These are phyloP conservation scores for Saturnispora zaruensis DNA, from an alignment of 805 yeast genomes.

Conservation along the genomic window DNA sequence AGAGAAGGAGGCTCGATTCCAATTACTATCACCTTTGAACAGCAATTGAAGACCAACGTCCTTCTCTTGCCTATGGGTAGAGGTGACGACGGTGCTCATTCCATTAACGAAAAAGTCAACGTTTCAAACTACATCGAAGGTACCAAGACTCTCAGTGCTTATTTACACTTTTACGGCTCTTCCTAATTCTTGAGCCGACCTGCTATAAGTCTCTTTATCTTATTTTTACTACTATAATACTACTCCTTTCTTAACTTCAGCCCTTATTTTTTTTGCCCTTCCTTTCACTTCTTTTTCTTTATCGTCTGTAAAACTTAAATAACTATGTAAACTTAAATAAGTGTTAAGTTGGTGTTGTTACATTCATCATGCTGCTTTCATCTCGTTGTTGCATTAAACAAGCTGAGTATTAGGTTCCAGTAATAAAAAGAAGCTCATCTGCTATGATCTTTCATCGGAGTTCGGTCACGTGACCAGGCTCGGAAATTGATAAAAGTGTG, in stretches of 20 bases:
- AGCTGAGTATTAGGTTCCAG: too few relatives aligned
- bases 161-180: constrained; percentile 64
- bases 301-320: too few relatives aligned
- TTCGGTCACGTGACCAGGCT: not conserved
- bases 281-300: too few relatives aligned
- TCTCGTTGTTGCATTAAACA: too few relatives aligned
- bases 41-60: constrained; percentile 76
- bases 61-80: constrained; percentile 94
- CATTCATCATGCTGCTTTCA: too few relatives aligned
- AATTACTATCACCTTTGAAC: constrained; percentile 88
- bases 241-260: not conserved
- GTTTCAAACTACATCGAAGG: constrained; percentile 87
- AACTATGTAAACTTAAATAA: too few relatives aligned
- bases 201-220: not conserved
- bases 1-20: constrained; percentile 99
- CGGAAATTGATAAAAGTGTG: not conserved
- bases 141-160: constrained; percentile 86
- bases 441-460: not conserved
- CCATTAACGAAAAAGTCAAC: constrained; percentile 91
- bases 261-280: not conserved
- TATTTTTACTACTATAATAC: not conserved
- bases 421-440: not conserved
- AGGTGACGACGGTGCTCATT: constrained; percentile 99
- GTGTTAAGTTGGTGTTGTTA: too few relatives aligned
- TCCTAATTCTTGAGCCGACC: not conserved